phyloP scores from a whole-genome alignment of 805 yeast genomes.

The Candida morakotiae region DNA sequence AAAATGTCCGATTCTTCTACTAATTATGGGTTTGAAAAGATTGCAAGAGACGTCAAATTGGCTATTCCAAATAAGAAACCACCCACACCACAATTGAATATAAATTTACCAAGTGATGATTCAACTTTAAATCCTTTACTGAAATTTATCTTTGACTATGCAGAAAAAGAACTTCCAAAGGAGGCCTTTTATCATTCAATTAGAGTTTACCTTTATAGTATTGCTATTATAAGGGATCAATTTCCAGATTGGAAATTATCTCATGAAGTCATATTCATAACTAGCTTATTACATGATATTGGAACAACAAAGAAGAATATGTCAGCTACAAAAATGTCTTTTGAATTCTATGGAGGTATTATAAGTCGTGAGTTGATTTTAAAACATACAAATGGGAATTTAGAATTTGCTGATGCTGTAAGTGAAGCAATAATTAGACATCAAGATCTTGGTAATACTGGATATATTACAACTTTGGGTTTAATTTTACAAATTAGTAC shows the following conservation, averaged over 20 bases:
- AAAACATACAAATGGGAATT: conserved; percentile 16
- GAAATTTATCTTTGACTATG: conserved; percentile 18
- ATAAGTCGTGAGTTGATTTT: conserved; percentile 22
- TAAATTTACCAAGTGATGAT: conserved; percentile 16
- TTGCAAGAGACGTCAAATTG: conserved; percentile 20
- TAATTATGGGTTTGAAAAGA: conserved; percentile 25
- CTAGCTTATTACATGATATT: conserved; percentile 30
- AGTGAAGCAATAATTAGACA: conserved; percentile 32
- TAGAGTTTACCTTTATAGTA: conserved; percentile 26
- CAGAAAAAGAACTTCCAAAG: conserved; percentile 16
- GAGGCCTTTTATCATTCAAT: conserved; percentile 26
- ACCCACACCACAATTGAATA: conserved; percentile 20
- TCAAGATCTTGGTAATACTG: conserved; percentile 30
- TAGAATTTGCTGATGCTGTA: conserved; percentile 31
- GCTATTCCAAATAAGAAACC: conserved; percentile 20
- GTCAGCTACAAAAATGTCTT: conserved; percentile 29
- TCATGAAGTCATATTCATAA: conserved; percentile 22
- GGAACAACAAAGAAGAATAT: conserved; percentile 30
- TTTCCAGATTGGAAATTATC: conserved; percentile 29
- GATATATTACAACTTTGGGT: conserved; percentile 30
- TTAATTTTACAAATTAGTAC: conserved; percentile 29
- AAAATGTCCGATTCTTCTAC: too few relatives aligned
- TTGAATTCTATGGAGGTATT: conserved; percentile 31
- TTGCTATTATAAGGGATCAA: conserved; percentile 27
- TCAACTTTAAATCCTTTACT: conserved; percentile 10